These are phyloP conservation scores for Phytopythium ostracodes DNA, from an alignment of 352 stramenopile genomes.

Conservation along the genomic window DNA sequence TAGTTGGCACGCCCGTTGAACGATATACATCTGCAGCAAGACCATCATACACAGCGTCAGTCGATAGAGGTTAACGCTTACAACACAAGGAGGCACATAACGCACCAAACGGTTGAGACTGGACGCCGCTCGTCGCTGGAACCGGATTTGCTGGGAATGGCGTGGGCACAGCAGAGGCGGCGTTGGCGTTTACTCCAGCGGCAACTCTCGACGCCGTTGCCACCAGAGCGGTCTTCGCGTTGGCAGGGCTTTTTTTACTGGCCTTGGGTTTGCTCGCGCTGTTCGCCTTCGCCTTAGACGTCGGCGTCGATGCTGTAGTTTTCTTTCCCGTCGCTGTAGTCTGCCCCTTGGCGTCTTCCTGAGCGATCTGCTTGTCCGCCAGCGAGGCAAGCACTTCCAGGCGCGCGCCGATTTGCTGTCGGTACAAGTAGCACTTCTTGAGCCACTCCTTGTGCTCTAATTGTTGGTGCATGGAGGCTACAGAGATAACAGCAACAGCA, in stretches of 20 bases:
- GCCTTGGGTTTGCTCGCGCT: not conserved
- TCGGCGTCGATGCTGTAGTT: not conserved
- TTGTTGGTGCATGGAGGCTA: constrained; percentile 44
- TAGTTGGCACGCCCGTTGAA: not conserved
- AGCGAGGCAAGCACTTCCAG: constrained; percentile 75
- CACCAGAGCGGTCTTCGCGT: not conserved
- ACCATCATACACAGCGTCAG: not conserved
- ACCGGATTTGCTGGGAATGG: not conserved
- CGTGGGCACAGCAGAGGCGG: not conserved
- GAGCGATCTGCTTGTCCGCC: constrained; percentile 74
- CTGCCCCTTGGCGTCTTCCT: constrained; percentile 38
- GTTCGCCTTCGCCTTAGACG: not conserved
- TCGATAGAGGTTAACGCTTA: too few species aligned
- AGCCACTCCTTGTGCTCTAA: constrained; percentile 76
- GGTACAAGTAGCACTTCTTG: constrained; percentile 49
- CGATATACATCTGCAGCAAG: not conserved
- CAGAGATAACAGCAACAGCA: not conserved
- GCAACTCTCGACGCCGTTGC: not conserved
- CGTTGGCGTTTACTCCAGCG: too few species aligned
- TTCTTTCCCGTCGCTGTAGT: not conserved
- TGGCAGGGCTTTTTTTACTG: not conserved
- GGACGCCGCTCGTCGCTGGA: not conserved
- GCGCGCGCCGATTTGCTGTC: constrained; percentile 68
- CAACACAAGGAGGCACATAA: not conserved
- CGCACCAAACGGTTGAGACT: not conserved